Percentiles rank a stretch among this genome's conserved stretches.
phyloP scores from a whole-genome alignment of 2,329 filamentous ascomycete genomes.

The Colletotrichum liriopes region DNA sequence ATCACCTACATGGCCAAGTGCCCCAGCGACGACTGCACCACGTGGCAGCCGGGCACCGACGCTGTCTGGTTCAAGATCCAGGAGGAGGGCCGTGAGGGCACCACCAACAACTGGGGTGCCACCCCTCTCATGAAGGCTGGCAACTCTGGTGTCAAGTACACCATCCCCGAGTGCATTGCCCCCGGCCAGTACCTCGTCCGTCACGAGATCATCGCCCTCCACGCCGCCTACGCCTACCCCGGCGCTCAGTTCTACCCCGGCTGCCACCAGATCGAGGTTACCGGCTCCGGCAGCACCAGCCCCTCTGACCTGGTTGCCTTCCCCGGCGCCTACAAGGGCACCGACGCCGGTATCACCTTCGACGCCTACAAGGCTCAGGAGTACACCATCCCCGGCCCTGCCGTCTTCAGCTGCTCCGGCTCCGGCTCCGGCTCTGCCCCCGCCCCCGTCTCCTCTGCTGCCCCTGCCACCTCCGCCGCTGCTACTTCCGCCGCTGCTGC shows the following conservation, averaged over 20 bases:
- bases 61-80: constrained; percentile 71
- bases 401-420: constrained; percentile 60
- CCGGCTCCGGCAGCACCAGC: constrained; percentile 58
- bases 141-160: constrained; percentile 60
- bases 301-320: constrained; percentile 60
- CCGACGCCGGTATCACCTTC: constrained; percentile 64
- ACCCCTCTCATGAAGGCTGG: constrained; percentile 62
- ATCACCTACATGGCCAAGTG: constrained; percentile 75
- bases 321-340: constrained; percentile 64
- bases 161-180: constrained; percentile 63
- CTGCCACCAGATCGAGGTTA: constrained; percentile 68
- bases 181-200: constrained; percentile 68
- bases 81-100: constrained; percentile 64
- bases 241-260: constrained; percentile 69
- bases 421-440: constrained; percentile 31
- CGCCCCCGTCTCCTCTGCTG: background rate
- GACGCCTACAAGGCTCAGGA: constrained; percentile 62
- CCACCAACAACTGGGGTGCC: constrained; percentile 63
- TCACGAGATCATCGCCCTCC: constrained; percentile 68
- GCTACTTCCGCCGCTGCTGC: constrained; percentile 15
- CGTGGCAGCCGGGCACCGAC: constrained; percentile 62
- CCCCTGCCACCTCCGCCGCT: constrained; percentile 13
- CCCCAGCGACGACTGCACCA: constrained; percentile 66
- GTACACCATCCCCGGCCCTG: constrained; percentile 65
- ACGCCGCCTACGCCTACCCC: constrained; percentile 60